Base-by-base conservation (phyloP, 2,329 filamentous ascomycete genomes). In the Leptodontidium sp. region DNA sequence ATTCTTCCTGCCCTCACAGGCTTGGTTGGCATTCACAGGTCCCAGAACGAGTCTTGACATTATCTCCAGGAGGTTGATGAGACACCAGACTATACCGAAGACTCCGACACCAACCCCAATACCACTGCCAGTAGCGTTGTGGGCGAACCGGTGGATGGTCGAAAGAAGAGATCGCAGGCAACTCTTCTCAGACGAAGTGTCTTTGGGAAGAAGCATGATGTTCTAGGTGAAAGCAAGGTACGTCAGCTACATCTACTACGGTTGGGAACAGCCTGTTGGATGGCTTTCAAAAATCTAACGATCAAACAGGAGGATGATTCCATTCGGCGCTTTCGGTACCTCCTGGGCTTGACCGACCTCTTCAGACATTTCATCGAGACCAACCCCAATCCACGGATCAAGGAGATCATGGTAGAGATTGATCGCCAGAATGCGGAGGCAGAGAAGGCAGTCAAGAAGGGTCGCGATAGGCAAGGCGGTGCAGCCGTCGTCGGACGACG, bases 281-380 rank as follows among this genome's bases (percentile, higher is more conserved):
- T 50, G 8, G n/a, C 24, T 43, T 14, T 29, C 15, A 64, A n/a
- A 15, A 35, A 40, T 12, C 26, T 68, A 52, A 61, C 62, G 8
- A 57, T 45, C 64, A 62, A 70, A 49, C 66, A 95, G 93, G 95
- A 98, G 83, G 93, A 98, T 84, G 95, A 98, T 78, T 97, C 93
- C 0, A 93, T 98, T 77, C 90, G 95, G 75, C 88, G 96, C 79
- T 99, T 99, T 80, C 91, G 94, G 72, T 99, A 99, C 79, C 87
- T 99, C 1, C 87, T 99, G 15, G 97, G 97, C 32, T 85, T 99
- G 64, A 99, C 96, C 17, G 96, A 99, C 77, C 86, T 99, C 24
- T 99, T 99, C 84, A 93, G 97, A 73, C 96, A 99, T 82, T 99
- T 99, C 81, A 99, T 99, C 82, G 94, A 98, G 78, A 93, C 94